Conservation (phyloP, 2,329 filamentous ascomycete genomes). For the Talaromyces sp. region DNA sequence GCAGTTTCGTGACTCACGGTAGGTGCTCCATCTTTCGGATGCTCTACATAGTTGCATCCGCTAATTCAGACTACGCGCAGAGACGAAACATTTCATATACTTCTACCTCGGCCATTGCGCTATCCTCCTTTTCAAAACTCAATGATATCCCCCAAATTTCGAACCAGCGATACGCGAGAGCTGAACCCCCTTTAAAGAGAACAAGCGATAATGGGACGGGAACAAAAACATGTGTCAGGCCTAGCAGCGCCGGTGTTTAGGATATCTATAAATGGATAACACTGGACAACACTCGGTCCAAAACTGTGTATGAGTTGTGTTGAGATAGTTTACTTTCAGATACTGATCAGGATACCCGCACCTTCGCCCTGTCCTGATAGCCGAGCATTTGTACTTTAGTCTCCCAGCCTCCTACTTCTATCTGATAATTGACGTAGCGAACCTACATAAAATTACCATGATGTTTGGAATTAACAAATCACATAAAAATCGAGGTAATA, state of each 20-base stretch:
- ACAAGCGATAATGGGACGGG: neutral
- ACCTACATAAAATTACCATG: neutral
- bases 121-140: conserved; percentile 98
- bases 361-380: neutral
- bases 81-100: conserved; percentile 99
- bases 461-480: too few species aligned
- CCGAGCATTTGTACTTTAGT: neutral
- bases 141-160: conserved; percentile 51
- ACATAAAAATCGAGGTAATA: neutral
- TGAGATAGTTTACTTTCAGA: conserved; percentile 10
- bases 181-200: neutral
- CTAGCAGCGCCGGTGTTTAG: conserved; percentile 8
- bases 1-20: conserved; percentile 98
- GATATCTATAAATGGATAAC: neutral
- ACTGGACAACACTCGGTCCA: neutral
- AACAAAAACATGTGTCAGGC: neutral
- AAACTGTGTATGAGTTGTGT: conserved; percentile 1
- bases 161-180: neutral
- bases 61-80: conserved; percentile 48
- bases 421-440: neutral
- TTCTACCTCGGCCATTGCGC: conserved; percentile 99
- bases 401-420: neutral
- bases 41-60: neutral
- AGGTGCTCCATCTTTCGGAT: conserved; percentile 34
- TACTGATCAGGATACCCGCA: conserved; percentile 6